Percentiles rank a stretch among this genome's conserved stretches.
Conservation (phyloP, 2,329 filamentous ascomycete species). For the Clonostachys rhizophaga region DNA sequence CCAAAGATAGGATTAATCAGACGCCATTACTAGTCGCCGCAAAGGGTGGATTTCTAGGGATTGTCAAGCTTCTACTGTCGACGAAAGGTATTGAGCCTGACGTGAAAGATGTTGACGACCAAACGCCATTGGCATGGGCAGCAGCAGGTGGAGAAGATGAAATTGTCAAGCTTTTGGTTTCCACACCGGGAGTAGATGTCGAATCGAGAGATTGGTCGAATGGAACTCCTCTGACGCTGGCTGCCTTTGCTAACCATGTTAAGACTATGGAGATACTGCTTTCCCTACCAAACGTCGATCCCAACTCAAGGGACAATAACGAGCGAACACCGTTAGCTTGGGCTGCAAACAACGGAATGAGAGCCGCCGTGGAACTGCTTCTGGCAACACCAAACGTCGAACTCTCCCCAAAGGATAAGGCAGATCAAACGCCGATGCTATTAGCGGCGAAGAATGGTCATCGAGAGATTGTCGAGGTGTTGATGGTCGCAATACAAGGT, state of each 20-base stretch:
- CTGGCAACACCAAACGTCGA: not conserved
- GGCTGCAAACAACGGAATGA: not conserved
- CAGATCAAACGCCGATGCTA: no score
- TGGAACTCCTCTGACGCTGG: not conserved
- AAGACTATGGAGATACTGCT: not conserved
- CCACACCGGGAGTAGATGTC: not conserved
- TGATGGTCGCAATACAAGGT: no score
- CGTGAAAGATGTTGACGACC: not conserved
- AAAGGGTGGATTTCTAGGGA: not conserved
- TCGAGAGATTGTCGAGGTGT: no score
- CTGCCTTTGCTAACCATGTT: not conserved
- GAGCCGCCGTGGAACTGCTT: not conserved
- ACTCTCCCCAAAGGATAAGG: no score
- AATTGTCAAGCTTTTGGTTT: not conserved
- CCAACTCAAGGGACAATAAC: not conserved
- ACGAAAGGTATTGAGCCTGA: not conserved
- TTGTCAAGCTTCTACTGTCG: not conserved
- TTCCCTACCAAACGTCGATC: not conserved
- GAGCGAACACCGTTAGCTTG: not conserved
- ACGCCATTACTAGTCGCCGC: not conserved
- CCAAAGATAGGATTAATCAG: not conserved
- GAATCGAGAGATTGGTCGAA: not conserved
- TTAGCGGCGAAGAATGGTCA: no score
- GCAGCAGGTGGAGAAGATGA: not conserved
- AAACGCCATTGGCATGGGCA: not conserved